Evolutionary conservation across 2,329 filamentous ascomycete species (phyloP), one percentile per base, ranked within the genome.

Genomic region (Penicillium expansum): DNA sequence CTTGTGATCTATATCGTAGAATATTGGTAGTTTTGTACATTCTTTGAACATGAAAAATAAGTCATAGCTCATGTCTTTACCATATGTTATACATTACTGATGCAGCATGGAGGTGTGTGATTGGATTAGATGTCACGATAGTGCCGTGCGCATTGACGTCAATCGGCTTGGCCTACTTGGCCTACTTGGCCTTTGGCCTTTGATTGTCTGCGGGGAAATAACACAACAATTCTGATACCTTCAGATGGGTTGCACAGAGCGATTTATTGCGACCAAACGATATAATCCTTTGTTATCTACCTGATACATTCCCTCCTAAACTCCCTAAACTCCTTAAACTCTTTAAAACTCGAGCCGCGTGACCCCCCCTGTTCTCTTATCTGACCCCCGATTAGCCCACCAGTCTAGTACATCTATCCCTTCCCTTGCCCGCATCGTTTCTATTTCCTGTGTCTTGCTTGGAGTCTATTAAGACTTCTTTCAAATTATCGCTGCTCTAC

Each of bases 121-220:
- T 52, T 52, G 48, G 48, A 18, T 24, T n/a, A 29, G 6, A 29
- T 35, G 20, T 35, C 20, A 10, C 32, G 43, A 55, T 48, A 39
- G 27, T 42, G 27, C 10, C 10, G 29, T 18, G 11, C 43, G 44
- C 52, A 56, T 51, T 52, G 54, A 56, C 54, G 49, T 52, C 41
- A 43, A 43, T n/a, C 41, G 41, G 41, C 41, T 43, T 29, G 39
- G 39, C 22, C 39, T 11, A 11, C 39, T 42, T 42, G 39, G 39
- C 22, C 22, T 10, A 10, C 39, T 43, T 24, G 24, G 24, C 24
- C 24, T 24, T 24, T 43, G 39, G 4, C 39, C 53, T 52, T 45
- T 47, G 41, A 51, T 44, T 39, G 22, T 18, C 39, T 52, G 54
- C 54, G 54, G 54, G 54, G 54, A 56, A 55, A 32, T 16, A 4